A percentile compares a stretch with the other conserved stretches of the same genome.
Conservation (phyloP, 78 protist species). For the Guillardia theta region DNA sequence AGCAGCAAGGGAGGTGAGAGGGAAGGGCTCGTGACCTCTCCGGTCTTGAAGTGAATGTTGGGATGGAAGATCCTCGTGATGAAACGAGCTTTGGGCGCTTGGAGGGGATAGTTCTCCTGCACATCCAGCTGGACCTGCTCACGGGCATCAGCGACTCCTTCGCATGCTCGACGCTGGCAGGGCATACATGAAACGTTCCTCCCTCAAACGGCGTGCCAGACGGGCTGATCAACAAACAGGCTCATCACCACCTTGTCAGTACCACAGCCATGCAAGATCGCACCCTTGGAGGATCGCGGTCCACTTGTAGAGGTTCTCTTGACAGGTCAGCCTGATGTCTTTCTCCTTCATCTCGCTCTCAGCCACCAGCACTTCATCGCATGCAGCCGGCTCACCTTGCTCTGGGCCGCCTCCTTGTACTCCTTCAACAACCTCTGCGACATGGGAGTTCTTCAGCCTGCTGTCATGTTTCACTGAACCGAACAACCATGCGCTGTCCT, state of each 20-base stretch:
- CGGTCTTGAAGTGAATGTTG: constrained; percentile 82
- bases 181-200: not conserved
- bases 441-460: too few species aligned
- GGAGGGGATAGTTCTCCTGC: constrained; percentile 71
- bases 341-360: not conserved
- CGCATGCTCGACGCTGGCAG: not conserved
- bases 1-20: too few species aligned
- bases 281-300: constrained; percentile 5
- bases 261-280: not conserved
- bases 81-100: constrained; percentile 74
- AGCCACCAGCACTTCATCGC: not conserved
- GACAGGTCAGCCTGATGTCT: not conserved
- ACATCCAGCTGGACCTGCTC: not conserved
- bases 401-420: not conserved
- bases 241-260: not conserved
- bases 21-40: too few species aligned
- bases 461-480: too few species aligned
- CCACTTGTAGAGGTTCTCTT: constrained; percentile 23
- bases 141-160: not conserved
- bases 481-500: too few species aligned
- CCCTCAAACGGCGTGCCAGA: constrained; percentile 13
- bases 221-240: not conserved
- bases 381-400: not conserved
- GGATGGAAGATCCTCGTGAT: constrained; percentile 84
- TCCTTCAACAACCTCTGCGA: not conserved